These are phyloP conservation scores for Coriaria nepalensis DNA, from an alignment of 306 rosid species.

Conservation along the genomic window DNA sequence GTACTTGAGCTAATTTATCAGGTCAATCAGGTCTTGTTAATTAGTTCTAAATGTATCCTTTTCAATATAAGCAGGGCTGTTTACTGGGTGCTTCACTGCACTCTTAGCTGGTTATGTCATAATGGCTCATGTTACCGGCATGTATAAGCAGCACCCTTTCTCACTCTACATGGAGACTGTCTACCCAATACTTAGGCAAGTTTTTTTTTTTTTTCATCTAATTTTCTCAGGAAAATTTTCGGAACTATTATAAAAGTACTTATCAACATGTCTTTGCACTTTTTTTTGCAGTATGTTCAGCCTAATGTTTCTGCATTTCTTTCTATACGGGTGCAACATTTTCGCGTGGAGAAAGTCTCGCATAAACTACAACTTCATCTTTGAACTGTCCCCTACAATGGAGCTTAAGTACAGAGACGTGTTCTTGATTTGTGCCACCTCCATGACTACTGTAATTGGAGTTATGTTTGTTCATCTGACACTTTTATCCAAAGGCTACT, in stretches of 20 bases:
- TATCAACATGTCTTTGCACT: constrained; percentile 1
- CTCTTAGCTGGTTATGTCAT: constrained; percentile 73
- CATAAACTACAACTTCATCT: constrained; percentile 80
- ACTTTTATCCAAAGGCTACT: constrained; percentile 61
- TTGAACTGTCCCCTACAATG: constrained; percentile 55
- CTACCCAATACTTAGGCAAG: constrained; percentile 86
- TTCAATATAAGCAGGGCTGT: constrained; percentile 45
- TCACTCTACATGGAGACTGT: constrained; percentile 89
- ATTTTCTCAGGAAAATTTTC: not conserved
- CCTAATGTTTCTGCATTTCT: constrained; percentile 86
- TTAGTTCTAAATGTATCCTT: not conserved
- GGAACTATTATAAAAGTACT: not conserved
- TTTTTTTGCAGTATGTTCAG: constrained; percentile 77
- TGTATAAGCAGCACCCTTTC: constrained; percentile 38
- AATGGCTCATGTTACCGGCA: constrained; percentile 77
- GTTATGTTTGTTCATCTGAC: constrained; percentile 69
- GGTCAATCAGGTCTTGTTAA: not conserved
- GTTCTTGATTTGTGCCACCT: constrained; percentile 69
- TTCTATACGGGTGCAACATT: constrained; percentile 89
- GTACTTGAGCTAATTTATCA: no score
- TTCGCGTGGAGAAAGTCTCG: constrained; percentile 82
- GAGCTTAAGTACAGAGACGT: constrained; percentile 83
- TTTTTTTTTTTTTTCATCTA: not conserved
- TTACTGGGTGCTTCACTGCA: constrained; percentile 66
- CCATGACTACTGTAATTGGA: constrained; percentile 67